phyloP scores from a whole-genome alignment of 2,329 filamentous ascomycete genomes.

The Penicillium sp. region DNA sequence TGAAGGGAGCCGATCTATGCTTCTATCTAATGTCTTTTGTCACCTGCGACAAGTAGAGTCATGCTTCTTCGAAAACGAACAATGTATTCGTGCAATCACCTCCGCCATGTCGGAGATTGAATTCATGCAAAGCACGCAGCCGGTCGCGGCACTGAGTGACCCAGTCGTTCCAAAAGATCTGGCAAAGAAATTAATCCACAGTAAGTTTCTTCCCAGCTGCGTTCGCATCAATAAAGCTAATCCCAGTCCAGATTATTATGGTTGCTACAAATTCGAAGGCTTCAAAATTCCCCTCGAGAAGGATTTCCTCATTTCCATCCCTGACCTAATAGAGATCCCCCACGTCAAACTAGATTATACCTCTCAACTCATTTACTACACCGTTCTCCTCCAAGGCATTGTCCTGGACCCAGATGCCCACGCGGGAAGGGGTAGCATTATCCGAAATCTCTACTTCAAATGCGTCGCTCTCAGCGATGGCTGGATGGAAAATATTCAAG shows the following conservation, averaged over 20 bases:
- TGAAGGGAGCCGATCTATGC: neutral
- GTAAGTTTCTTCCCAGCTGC: neutral
- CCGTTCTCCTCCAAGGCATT: constrained; percentile 15
- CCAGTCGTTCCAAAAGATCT: constrained; percentile 9
- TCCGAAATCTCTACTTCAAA: constrained; percentile 14
- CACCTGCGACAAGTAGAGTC: constrained; percentile 14
- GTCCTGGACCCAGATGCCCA: constrained; percentile 3
- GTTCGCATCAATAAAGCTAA: neutral
- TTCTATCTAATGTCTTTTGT: constrained; percentile 17
- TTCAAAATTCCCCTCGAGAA: constrained; percentile 19
- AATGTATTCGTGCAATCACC: constrained; percentile 11
- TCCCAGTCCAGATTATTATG: constrained; percentile 8
- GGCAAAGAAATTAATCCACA: neutral
- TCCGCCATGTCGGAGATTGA: constrained; percentile 16
- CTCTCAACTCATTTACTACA: constrained; percentile 20
- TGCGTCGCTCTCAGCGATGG: constrained; percentile 7
- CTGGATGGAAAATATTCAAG: constrained; percentile 14
- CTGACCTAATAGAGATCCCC: constrained; percentile 20
- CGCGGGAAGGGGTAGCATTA: neutral
- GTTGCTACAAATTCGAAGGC: constrained; percentile 19
- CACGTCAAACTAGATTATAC: constrained; percentile 19
- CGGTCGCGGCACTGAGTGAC: neutral
- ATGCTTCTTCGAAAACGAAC: constrained; percentile 14
- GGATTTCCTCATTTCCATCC: constrained; percentile 16
- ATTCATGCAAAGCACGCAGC: neutral